Evolutionary conservation across 2,329 filamentous ascomycete genomes (phyloP).

Genomic region (Cladophialophora yegresii): DNA sequence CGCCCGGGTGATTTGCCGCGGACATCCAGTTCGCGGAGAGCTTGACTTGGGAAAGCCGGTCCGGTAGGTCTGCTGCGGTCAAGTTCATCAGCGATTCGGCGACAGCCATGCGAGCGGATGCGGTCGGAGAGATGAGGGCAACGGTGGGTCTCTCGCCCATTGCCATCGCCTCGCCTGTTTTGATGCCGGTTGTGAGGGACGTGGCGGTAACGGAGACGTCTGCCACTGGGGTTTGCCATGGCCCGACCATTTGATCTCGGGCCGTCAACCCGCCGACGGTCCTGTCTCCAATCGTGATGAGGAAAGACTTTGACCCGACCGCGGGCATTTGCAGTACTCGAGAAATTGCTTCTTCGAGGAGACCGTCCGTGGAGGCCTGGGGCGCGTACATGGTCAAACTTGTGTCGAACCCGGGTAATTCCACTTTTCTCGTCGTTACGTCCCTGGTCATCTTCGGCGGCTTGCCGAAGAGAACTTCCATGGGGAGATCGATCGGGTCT

Average conservation of each 20-base stretch:
- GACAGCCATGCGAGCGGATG: constrained; percentile 94
- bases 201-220: constrained; percentile 92
- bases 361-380: constrained; percentile 53
- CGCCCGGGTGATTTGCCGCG: constrained; percentile 87
- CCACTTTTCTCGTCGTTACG: constrained; percentile 69
- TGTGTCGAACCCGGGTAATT: constrained; percentile 72
- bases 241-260: constrained; percentile 93
- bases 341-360: constrained; percentile 70
- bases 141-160: constrained; percentile 92
- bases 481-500: constrained; percentile 82
- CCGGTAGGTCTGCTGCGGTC: constrained; percentile 73
- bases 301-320: constrained; percentile 94
- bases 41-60: constrained; percentile 75
- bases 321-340: constrained; percentile 81
- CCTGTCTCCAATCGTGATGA: constrained; percentile 94
- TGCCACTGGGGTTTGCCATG: constrained; percentile 91
- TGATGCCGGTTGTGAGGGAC: constrained; percentile 70
- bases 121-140: constrained; percentile 83
- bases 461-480: constrained; percentile 85
- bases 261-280: constrained; percentile 86
- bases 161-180: constrained; percentile 91
- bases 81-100: constrained; percentile 92
- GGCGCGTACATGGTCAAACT: constrained; percentile 68
- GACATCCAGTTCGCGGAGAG: constrained; percentile 99
- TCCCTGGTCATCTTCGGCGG: constrained; percentile 76